Base-by-base conservation (phyloP, 106 monocot genomes). In the Chionographis japonica region DNA sequence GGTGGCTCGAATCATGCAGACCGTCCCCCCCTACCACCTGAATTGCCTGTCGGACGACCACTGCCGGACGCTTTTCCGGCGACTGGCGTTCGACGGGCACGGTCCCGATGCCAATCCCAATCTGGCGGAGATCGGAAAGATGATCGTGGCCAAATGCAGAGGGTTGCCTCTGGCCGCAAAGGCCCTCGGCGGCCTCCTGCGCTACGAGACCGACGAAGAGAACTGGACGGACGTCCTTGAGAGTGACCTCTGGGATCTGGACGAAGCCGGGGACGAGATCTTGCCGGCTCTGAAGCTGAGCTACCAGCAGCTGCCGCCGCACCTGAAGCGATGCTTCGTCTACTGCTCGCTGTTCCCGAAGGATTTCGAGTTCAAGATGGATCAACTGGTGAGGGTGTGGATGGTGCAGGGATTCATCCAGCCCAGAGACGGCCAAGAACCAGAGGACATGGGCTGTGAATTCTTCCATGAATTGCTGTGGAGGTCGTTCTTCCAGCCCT, bases 161-260 rank as follows among this genome's bases (percentile, higher is more conserved):
- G 72, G 73, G 3, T 56, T 68, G 37, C 79, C 79, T 2, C 20
- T 73, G 49, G 67, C 79, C 1, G 79, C 62, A 0, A 79, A 61
- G 52, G 54, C 61, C 16, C 20, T 79, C 4, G 73, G 68, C 0
- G 43, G 67, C 17, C 54, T 77, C 8, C 41, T 77, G 1, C 2
- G 38, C 2, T 37, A 0, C 10, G 50, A 70, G 12, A 7, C 8
- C 1, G 50, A 41, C 6, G 42, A 62, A 37, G 64, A 70, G 12
- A 3, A 9, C 1, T 77, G 77, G 77, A 57, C n/a, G 3, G 52
- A 64, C 50, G 9, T 77, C 12, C 16, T 71, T 50, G 11, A 36
- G 14, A 73, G 73, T 37, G 56, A 73, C 7, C 0, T 73, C 20
- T 65, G 73, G 73, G 73, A 65, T 11, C 13, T 65, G 3, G 50